Evolutionary conservation across 495 filamentous ascomycete species (phyloP).

Genomic region (Entonaema liquescens): DNA sequence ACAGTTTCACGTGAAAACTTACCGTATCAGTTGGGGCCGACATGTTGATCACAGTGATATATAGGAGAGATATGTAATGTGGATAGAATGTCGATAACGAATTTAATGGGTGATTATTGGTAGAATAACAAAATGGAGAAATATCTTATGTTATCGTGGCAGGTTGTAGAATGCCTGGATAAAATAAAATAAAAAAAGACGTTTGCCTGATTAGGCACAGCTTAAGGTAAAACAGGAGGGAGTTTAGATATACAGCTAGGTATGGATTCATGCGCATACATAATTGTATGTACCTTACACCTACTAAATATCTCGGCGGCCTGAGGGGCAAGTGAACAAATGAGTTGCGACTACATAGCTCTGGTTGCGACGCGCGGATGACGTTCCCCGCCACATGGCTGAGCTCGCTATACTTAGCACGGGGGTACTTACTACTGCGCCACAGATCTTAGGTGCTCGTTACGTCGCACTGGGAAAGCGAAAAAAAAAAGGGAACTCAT

Average conservation of each 20-base stretch:
- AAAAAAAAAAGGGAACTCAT: not conserved
- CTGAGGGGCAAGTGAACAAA: constrained; percentile 40
- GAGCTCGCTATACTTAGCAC: not conserved
- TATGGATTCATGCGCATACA: constrained; percentile 17
- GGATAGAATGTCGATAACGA: not conserved
- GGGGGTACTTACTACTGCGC: constrained; percentile 16
- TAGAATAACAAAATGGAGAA: constrained; percentile 2
- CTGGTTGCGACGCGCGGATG: constrained; percentile 42
- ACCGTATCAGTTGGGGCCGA: constrained; percentile 53
- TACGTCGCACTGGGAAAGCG: too few species aligned
- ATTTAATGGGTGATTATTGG: constrained; percentile 6
- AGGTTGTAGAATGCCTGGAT: too few species aligned
- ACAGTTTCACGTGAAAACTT: constrained; percentile 35
- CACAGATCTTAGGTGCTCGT: constrained; percentile 10
- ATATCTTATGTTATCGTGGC: constrained; percentile 6
- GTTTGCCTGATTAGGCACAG: constrained; percentile 13
- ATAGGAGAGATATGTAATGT: not conserved
- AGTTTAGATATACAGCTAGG: constrained; percentile 8
- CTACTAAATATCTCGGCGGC: constrained; percentile 12
- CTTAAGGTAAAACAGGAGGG: constrained; percentile 28
- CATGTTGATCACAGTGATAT: constrained; percentile 43
- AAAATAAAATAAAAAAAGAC: not conserved
- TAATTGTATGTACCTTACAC: not conserved
- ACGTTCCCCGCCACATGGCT: constrained; percentile 41
- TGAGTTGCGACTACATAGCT: too few species aligned